These are phyloP conservation scores for Fusarium virguliforme DNA, from an alignment of 2,329 filamentous ascomycete species.

Conservation along the genomic window DNA sequence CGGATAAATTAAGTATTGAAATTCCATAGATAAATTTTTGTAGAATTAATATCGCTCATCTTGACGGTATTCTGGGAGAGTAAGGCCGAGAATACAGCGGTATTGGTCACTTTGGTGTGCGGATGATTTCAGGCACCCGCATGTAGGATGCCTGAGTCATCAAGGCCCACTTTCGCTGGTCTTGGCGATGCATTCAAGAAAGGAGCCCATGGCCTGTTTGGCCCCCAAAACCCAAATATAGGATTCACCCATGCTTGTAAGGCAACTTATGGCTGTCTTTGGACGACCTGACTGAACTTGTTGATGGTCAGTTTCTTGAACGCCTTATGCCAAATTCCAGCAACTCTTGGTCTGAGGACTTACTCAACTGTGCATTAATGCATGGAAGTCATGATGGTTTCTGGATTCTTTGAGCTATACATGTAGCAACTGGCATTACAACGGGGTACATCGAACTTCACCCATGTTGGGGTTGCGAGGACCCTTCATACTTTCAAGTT, in stretches of 20 bases:
- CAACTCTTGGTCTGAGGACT: neutral
- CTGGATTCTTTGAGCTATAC: neutral
- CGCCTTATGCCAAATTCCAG: neutral
- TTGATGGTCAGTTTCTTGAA: neutral
- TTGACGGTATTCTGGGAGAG: no score
- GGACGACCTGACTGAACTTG: neutral
- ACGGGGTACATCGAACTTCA: neutral
- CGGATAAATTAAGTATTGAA: no score
- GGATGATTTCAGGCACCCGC: conserved; percentile 10
- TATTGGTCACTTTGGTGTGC: no score
- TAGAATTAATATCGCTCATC: no score
- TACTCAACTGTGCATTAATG: neutral
- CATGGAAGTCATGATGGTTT: neutral
- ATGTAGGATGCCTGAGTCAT: conserved; percentile 39
- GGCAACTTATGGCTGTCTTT: neutral
- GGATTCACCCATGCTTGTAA: conserved; percentile 3
- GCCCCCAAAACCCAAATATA: conserved; percentile 3
- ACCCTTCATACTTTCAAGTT: neutral
- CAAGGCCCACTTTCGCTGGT: neutral
- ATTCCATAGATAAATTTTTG: no score
- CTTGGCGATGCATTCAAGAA: neutral
- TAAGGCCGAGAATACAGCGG: no score
- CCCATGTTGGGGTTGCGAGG: neutral
- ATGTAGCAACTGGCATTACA: neutral
- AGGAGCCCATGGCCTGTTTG: neutral